These are phyloP conservation scores for Silene latifolia DNA, from an alignment of 148 eudicot species.

Conservation along the genomic window DNA sequence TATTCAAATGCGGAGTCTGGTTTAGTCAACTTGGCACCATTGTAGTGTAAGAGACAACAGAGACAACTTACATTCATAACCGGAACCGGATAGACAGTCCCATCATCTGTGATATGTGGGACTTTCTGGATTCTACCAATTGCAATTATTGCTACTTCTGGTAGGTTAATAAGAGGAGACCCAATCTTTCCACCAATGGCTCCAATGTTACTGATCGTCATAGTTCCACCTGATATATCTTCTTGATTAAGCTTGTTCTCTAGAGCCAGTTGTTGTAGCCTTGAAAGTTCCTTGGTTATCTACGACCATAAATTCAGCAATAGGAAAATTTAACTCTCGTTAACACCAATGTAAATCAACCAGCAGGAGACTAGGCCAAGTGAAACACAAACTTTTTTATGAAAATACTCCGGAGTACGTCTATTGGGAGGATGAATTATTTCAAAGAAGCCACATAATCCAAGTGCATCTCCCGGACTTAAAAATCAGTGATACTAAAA, in stretches of 20 bases:
- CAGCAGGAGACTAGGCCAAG: not conserved
- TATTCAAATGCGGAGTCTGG: not conserved
- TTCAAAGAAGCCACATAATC: no score
- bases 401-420: not conserved
- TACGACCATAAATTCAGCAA: conserved; percentile 21
- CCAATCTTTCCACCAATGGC: conserved; percentile 95
- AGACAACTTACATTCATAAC: conserved; percentile 62
- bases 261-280: conserved; percentile 61
- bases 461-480: not conserved
- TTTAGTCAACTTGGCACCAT: not conserved
- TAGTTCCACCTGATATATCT: conserved; percentile 84
- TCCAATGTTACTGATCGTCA: conserved; percentile 91
- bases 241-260: conserved; percentile 77
- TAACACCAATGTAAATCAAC: not conserved
- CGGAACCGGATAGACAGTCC: conserved; percentile 62
- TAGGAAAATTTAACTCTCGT: not conserved
- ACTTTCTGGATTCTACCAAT: conserved; percentile 72
- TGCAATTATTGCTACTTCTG: conserved; percentile 88
- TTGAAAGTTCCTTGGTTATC: conserved; percentile 83
- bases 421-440: not conserved
- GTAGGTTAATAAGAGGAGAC: conserved; percentile 78
- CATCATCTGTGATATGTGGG: conserved; percentile 67
- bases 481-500: not conserved
- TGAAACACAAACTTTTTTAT: not conserved
- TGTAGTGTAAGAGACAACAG: not conserved